Base-by-base conservation (phyloP, 2,329 filamentous ascomycete genomes). In the Pseudopithomyces maydicus region DNA sequence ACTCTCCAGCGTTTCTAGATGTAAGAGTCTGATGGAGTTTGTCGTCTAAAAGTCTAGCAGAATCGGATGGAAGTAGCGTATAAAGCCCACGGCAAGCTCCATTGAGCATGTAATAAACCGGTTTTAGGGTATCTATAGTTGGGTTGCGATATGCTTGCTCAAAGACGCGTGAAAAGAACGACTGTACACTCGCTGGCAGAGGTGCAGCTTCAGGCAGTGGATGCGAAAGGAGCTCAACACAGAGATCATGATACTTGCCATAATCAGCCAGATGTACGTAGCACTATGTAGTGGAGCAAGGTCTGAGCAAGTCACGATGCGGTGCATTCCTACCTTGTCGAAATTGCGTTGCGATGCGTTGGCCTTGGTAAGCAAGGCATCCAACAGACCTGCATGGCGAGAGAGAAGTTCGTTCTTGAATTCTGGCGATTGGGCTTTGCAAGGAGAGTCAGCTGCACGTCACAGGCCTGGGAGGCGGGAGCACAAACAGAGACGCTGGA, bases 401-500 rank as follows among this genome's bases (percentile, higher is more conserved):
- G 58, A 47, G 20, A 78, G 58, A 14, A 76, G 52, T 23, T 66
- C 57, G 44, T 74, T 52, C 53, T 63, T 67, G 35, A 77, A 75
- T 17, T 72, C 68, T 3, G 64, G 51, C 15, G 71, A 69, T 49
- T 67, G 62, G 56, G 66, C 73, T 75, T 41, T 19, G 35, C 57
- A 22, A 3, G n/a, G n/a, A n/a, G 20, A 52, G 61, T 68, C 59
- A 71, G 66, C 51, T 54, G 38, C 47, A 52, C 22, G 32, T 52
- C 14, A 14, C 38, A 22, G 15, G 29, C 49, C 23, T 19, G 52
- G 47, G 32, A 35, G 14, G 55, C 39, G 48, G n/a, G 26, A 46
- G 55, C 43, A 44, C 56, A 41, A 75, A 84, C 82, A 79, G 29
- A 87, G 78, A 36, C 64, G 69, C n/a, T 78, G 70, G 38, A 87